A percentile compares a stretch with the other conserved stretches of the same genome.
phyloP scores from a whole-genome alignment of 1,284 basidiomycete genomes.

The Leccinum pachyderme region DNA sequence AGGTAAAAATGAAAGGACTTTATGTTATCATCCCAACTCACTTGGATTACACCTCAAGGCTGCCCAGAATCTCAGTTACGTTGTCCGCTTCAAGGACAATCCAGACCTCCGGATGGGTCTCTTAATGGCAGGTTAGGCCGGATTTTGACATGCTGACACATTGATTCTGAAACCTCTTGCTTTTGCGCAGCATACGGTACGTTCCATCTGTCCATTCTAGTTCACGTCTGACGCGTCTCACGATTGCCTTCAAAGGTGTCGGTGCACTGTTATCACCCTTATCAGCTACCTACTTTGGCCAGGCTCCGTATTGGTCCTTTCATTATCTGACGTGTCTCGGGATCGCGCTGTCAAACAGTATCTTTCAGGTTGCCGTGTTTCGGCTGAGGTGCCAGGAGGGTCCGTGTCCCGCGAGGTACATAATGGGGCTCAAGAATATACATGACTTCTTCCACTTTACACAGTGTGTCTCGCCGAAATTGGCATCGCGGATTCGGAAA shows the following conservation, averaged over 20 bases:
- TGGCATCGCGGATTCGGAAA: constrained; percentile 28
- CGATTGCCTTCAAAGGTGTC: constrained; percentile 36
- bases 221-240: not conserved
- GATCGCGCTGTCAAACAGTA: constrained; percentile 46
- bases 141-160: not conserved
- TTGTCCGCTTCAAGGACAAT: constrained; percentile 19
- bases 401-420: constrained; percentile 15
- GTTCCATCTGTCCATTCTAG: not conserved
- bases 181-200: constrained; percentile 16
- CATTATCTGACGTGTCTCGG: constrained; percentile 61
- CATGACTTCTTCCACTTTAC: not conserved
- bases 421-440: not conserved
- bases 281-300: constrained; percentile 57
- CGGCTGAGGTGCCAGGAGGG: constrained; percentile 52
- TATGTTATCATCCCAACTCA: not conserved
- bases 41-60: constrained; percentile 10
- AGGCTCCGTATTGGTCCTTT: constrained; percentile 50
- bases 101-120: constrained; percentile 23
- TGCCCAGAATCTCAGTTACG: constrained; percentile 22
- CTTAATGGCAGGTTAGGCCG: constrained; percentile 10
- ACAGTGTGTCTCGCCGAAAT: constrained; percentile 27
- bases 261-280: constrained; percentile 59
- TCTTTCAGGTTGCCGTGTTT: constrained; percentile 47
- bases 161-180: not conserved
- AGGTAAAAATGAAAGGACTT: constrained; percentile 7